Conservation (phyloP, 1,139 yeast genomes). For the Pichia sp. region DNA sequence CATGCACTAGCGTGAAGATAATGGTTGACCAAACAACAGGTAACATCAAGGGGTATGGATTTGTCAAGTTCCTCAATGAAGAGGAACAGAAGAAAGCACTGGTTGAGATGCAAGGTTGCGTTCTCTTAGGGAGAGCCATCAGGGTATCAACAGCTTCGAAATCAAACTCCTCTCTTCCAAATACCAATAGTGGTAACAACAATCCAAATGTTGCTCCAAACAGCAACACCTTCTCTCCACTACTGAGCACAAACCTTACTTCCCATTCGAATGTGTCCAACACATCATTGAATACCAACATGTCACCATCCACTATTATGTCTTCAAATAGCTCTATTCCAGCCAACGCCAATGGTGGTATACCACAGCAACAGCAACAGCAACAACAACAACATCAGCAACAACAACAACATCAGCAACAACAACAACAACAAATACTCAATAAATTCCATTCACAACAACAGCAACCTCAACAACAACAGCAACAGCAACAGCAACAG, state of each 20-base stretch:
- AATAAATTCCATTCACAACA: not conserved
- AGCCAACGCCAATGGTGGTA: not conserved
- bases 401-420: not conserved
- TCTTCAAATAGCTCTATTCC: constrained; percentile 24
- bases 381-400: constrained; percentile 15
- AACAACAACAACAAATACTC: not conserved
- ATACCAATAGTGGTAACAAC: not conserved
- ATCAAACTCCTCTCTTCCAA: constrained; percentile 15
- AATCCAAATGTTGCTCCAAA: not conserved
- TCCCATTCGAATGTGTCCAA: constrained; percentile 21
- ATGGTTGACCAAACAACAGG: constrained; percentile 76
- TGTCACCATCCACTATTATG: constrained; percentile 10
- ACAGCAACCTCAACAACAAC: not conserved
- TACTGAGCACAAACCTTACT: not conserved
- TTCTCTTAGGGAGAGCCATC: constrained; percentile 70
- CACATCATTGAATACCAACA: constrained; percentile 23
- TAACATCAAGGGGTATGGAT: constrained; percentile 71
- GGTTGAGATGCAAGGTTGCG: constrained; percentile 67
- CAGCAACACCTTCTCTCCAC: not conserved
- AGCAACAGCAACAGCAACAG: not conserved
- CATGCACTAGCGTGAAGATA: constrained; percentile 64
- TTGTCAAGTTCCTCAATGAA: constrained; percentile 63
- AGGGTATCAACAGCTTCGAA: constrained; percentile 71
- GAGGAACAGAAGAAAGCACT: constrained; percentile 61
- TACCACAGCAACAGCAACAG: constrained; percentile 24